Evolutionary conservation across 805 yeast species (phyloP), one percentile per base, ranked within the genome.

Genomic region (Monosporozyma yasuniensis): DNA sequence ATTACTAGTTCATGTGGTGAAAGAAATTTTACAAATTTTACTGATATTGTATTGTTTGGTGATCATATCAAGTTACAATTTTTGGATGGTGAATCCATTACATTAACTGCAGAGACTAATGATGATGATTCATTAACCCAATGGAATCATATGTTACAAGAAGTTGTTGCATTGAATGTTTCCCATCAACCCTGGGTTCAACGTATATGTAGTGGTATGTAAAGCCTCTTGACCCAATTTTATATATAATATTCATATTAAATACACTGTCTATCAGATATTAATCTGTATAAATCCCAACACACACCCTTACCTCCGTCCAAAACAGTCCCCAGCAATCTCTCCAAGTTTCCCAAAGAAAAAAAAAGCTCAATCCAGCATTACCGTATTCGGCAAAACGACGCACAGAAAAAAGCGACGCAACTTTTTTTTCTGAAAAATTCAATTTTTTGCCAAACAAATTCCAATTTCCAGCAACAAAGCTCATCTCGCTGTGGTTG

Each of bases 51-150:
- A 30, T 66, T 82, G 46, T 70, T 83, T 60, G 83, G 81, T 53
- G 84, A 86, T 52, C 81, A 88, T 8, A 87, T 90, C 73, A 83
- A 83, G 60, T 68, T 90, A 47, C 71, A 72, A 52, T 90, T 90
- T 66, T 76, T 78, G 38, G 85, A 90, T 61, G 91, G 87, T 3
- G 97, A 89, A 65, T 71, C 79, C 3, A 84, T 90, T 46, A 86
- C 81, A 53, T 86, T 91, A 64, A 87, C 85, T 11, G 90, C 96
- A 14, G 93, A 87, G 48, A 46, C 52, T 2, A 77, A 81, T 34
- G 73, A 71, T 45, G 72, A 66, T n/a, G 83, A 79, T 44, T 82
- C 80, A 67, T 60, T 66, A 23, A 69, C 70, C 47, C 19, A 32
- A 21, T 91, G 97, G 98, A 75, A 83, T 46, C 58, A 65, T 7